Evolutionary conservation across 352 stramenopile genomes (phyloP).

Genomic region (Globisporangium abappressorium): DNA sequence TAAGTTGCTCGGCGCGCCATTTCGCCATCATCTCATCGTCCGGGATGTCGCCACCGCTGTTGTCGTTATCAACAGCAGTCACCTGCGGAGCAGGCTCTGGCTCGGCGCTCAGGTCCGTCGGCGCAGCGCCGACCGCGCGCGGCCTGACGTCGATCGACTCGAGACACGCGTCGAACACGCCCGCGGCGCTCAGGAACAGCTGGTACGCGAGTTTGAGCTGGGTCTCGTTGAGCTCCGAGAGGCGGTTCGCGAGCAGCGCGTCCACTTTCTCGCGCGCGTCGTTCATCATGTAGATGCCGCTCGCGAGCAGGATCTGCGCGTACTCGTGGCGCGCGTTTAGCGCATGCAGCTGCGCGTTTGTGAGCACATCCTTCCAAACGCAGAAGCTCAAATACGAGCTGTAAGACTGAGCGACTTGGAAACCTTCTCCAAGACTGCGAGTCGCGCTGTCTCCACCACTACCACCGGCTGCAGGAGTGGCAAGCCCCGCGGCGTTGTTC

Average conservation of each 20-base stretch:
- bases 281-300: slow-evolving; percentile 42
- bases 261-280: slow-evolving; percentile 45
- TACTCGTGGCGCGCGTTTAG: slow-evolving; percentile 54
- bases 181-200: slow-evolving; percentile 50
- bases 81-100: not conserved
- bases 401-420: slow-evolving; percentile 2
- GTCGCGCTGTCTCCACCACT: not conserved
- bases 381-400: slow-evolving; percentile 52
- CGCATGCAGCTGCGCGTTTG: slow-evolving; percentile 37
- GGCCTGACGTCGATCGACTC: slow-evolving; percentile 33
- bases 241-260: slow-evolving; percentile 29
- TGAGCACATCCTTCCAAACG: slow-evolving; percentile 52
- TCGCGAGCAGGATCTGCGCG: slow-evolving; percentile 48
- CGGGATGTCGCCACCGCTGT: slow-evolving; percentile 2
- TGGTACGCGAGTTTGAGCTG: slow-evolving; percentile 74
- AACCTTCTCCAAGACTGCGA: not conserved
- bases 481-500: slow-evolving; percentile 4
- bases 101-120: slow-evolving; percentile 29
- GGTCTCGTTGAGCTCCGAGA: slow-evolving; percentile 50
- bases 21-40: slow-evolving; percentile 47
- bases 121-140: slow-evolving; percentile 28
- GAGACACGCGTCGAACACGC: slow-evolving; percentile 52
- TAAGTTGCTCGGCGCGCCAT: slow-evolving; percentile 55
- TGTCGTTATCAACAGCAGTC: not conserved
- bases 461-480: not conserved